phyloP scores from a whole-genome alignment of 2,329 filamentous ascomycete species.

The Lasiodiplodia citricola region DNA sequence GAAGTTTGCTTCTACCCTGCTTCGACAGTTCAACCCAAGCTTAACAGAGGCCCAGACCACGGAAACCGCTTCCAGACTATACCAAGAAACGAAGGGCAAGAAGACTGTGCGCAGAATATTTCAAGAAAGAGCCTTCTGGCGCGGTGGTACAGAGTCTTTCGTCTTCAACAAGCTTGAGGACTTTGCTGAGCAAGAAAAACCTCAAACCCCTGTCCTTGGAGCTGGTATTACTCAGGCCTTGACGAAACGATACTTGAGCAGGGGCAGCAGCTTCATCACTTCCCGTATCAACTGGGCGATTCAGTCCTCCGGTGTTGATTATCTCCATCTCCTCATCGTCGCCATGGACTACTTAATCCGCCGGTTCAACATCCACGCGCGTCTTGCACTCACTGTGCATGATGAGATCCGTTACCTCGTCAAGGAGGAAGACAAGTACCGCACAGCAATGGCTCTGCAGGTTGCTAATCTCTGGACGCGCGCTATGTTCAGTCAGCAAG shows the following conservation, averaged over 20 bases:
- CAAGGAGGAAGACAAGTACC: constrained; percentile 82
- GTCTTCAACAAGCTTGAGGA: constrained; percentile 99
- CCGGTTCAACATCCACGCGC: constrained; percentile 82
- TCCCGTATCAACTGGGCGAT: constrained; percentile 99
- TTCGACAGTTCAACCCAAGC: constrained; percentile 90
- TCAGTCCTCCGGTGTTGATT: constrained; percentile 95
- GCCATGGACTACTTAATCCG: constrained; percentile 92
- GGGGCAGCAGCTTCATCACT: constrained; percentile 89
- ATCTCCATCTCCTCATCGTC: constrained; percentile 90
- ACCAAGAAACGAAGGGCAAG: constrained; percentile 86
- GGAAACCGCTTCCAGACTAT: constrained; percentile 78
- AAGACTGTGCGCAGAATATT: constrained; percentile 78
- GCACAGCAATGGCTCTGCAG: constrained; percentile 89
- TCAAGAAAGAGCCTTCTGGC: constrained; percentile 82
- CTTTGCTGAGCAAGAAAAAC: constrained; percentile 92
- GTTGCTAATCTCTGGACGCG: constrained; percentile 95
- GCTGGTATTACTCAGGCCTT: constrained; percentile 96
- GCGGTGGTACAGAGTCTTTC: constrained; percentile 94
- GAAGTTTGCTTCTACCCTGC: constrained; percentile 86
- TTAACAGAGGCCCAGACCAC: constrained; percentile 80
- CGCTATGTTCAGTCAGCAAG: constrained; percentile 96
- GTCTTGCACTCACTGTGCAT: constrained; percentile 91
- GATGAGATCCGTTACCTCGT: constrained; percentile 97
- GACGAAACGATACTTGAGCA: constrained; percentile 84
- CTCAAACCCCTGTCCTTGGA: constrained; percentile 88